Evolutionary conservation across 805 yeast genomes (phyloP), one percentile per base, ranked within the genome.

Genomic region (Hyphopichia homilentoma): DNA sequence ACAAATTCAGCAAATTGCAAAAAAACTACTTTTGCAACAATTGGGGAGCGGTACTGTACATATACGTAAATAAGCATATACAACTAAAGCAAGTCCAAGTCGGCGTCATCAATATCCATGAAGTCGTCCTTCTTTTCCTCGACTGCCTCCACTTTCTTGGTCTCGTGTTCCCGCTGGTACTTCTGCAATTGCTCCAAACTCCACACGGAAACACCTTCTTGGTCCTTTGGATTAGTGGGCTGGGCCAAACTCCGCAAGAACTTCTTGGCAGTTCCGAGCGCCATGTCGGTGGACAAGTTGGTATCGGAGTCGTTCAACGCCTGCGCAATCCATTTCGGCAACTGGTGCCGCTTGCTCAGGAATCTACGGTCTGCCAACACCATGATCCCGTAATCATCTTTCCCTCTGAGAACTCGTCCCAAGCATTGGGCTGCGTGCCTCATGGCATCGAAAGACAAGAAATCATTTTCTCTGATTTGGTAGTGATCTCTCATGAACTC

Each of bases 371-470:
- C 99, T 0, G 98, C 98, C 40, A 93, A 63, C 26, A 93, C 97
- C 99, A 93, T 93, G 45, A 93, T 84, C 41, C 99, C 99, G 57
- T 93, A 93, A 65, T 93, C 99, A 53, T 93, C 97, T 56, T 93
- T 93, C 44, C 99, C 99, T 65, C 99, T 77, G 41, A 93, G 65
- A 34, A 93, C 98, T 54, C 99, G 79, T 7, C 99, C 99, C 50
- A 93, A 63, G 61, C 99, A 93, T 59, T 93, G 99, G 0, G 99
- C 97, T 4, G 97, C 99, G 63, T 93, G 99, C 53, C 99, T 78
- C 98, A 93, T 93, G 9, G 99, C 99, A 61, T 93, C 99, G 70
- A 93, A 93, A 7, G 97, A 89, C 23, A 93, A 57, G 54, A 93
- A 93, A 50, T 93, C 98, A 52, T 86, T 88, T 50, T 93, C 98